These are phyloP conservation scores for Suillus variegatus DNA, from an alignment of 768 basidiomycete species.

Conservation along the genomic window DNA sequence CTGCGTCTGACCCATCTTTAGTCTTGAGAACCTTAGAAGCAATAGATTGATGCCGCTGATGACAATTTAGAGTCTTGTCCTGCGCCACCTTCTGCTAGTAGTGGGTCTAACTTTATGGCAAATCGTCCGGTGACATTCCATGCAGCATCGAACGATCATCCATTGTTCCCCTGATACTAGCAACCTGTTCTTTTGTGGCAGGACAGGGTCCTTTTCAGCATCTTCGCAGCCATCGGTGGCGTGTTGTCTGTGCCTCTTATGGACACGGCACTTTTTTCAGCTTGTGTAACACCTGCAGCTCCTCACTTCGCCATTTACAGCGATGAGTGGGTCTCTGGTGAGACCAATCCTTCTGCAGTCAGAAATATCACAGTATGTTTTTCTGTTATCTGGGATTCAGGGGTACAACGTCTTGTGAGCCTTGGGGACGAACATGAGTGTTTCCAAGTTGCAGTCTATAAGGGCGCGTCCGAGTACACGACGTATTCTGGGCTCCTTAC, in stretches of 20 bases:
- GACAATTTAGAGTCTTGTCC: neutral
- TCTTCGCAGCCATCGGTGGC: conserved; percentile 4
- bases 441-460: neutral
- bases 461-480: conserved; percentile 40
- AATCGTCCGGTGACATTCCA: neutral
- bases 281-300: conserved; percentile 23
- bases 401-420: conserved; percentile 62
- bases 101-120: neutral
- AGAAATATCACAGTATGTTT: conserved; percentile 31
- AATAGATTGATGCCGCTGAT: neutral
- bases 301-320: conserved; percentile 44
- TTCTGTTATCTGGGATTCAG: conserved; percentile 25
- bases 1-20: neutral
- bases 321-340: conserved; percentile 37
- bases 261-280: neutral
- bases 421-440: neutral
- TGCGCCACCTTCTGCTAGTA: neutral
- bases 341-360: conserved; percentile 36
- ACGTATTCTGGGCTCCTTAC: conserved; percentile 40
- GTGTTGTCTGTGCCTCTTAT: conserved; percentile 1
- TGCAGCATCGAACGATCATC: neutral
- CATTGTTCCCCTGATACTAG: neutral
- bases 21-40: neutral
- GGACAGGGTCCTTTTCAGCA: neutral
- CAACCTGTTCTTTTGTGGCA: no score